Evolutionary conservation across 768 basidiomycete species (phyloP), one percentile per base, ranked within the genome.

Genomic region (Trametes maxima): DNA sequence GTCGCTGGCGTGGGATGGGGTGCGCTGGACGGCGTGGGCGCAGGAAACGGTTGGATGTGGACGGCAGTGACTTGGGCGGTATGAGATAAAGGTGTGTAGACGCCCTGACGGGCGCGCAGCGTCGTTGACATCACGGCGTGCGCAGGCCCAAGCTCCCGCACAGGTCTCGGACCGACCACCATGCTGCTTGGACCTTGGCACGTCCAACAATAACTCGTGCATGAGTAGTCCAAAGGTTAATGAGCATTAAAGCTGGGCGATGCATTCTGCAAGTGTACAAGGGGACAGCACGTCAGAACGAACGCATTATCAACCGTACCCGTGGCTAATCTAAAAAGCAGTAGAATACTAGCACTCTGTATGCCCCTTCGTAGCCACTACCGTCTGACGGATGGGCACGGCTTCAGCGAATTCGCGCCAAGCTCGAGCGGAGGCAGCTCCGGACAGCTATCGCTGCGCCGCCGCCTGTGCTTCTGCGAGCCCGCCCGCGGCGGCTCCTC

Each of bases 371-470:
- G 47, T 16, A 28, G 16, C 43, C 39, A 25, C n/a, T 17, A 54
- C 42, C 16, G 55, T 21, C 35, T 33, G 5, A n/a, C 14, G 17
- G 57, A 52, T 25, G 59, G 24, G 4, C 42, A 17, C 17, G 54
- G 37, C 12, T 55, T 45, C 21, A 62, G n/a, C 37, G 53, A 43
- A 28, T 19, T 40, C 36, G 36, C 14, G 10, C 44, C 50, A 6
- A 64, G 24, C 25, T 64, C 62, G 3, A 64, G 47, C 13, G 62
- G 62, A 2, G 62, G 62, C 14, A 64, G 48, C 49, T 64, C 62
- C 28, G 62, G 62, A 33, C 62, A 64, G 58, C 62, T 64, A 40
- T 40, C 54, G 33, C 62, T 64, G 21, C 57, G 57, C 48, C 43
- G 55, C 25, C 62, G 57, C 16, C 19, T 24, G 42, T 57, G 50